A percentile compares a stretch with the other conserved stretches of the same genome.
These are phyloP conservation scores for Solanum appendiculatum DNA, from an alignment of 257 asterid genomes.

Conservation along the genomic window DNA sequence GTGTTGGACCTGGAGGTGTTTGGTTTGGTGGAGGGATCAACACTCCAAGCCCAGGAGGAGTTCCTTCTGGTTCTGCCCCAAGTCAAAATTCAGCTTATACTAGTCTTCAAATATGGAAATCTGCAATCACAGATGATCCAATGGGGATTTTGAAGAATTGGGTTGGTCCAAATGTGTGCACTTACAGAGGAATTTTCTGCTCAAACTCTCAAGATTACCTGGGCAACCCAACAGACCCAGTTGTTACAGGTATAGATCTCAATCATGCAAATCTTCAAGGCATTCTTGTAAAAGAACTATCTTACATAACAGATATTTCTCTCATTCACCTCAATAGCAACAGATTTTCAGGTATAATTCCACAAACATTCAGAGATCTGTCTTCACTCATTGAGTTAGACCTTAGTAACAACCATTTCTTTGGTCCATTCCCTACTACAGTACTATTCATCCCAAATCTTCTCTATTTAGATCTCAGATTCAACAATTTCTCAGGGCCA, in stretches of 20 bases:
- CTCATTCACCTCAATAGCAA: constrained; percentile 70
- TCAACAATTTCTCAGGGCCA: constrained; percentile 55
- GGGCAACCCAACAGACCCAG: constrained; percentile 32
- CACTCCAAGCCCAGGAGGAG: constrained; percentile 13
- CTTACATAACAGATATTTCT: constrained; percentile 39
- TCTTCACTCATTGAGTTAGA: constrained; percentile 51
- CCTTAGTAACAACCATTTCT: constrained; percentile 69
- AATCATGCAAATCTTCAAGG: constrained; percentile 71
- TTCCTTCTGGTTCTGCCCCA: constrained; percentile 2
- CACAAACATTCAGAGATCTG: constrained; percentile 32
- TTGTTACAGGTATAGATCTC: constrained; percentile 71
- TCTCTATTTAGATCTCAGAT: constrained; percentile 65
- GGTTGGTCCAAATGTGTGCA: constrained; percentile 68
- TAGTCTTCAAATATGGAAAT: constrained; percentile 89
- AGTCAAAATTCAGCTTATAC: constrained; percentile 24
- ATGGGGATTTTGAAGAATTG: constrained; percentile 32
- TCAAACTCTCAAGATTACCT: constrained; percentile 35
- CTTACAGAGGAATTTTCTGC: constrained; percentile 66
- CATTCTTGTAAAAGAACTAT: constrained; percentile 39
- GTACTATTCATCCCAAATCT: constrained; percentile 49
- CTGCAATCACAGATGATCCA: constrained; percentile 68
- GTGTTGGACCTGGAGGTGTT: constrained; percentile 1
- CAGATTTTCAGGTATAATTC: constrained; percentile 56
- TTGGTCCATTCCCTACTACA: constrained; percentile 55
- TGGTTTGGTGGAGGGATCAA: constrained; percentile 15